phyloP scores from a whole-genome alignment of 352 stramenopile species.

The Pythium oligandrum region DNA sequence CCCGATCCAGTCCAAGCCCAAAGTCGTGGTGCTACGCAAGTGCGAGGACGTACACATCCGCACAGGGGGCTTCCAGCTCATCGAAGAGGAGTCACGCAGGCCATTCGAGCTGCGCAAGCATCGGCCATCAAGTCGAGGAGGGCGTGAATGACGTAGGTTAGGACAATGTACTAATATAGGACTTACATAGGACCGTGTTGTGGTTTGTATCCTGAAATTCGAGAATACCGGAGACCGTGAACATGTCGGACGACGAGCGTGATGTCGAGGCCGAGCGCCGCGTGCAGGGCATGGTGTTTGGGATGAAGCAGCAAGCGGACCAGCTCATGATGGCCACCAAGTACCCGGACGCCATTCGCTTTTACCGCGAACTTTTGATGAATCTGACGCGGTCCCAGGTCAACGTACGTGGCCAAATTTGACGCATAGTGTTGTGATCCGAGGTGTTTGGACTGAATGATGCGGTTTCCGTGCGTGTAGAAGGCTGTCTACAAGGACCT shows the following conservation, averaged over 20 bases:
- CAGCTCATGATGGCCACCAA: constrained; percentile 48
- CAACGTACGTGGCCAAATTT: constrained; percentile 18
- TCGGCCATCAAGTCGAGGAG: constrained; percentile 5
- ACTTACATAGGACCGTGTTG: constrained; percentile 11
- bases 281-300: constrained; percentile 29
- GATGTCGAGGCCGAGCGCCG: constrained; percentile 44
- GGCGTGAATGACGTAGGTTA: background rate
- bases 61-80: constrained; percentile 76
- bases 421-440: background rate
- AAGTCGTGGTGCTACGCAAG: constrained; percentile 46
- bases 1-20: background rate
- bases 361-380: constrained; percentile 72
- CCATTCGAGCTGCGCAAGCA: constrained; percentile 16
- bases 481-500: constrained; percentile 43
- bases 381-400: constrained; percentile 66
- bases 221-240: constrained; percentile 12
- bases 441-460: background rate
- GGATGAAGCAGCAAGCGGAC: constrained; percentile 66
- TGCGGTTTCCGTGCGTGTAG: constrained; percentile 19
- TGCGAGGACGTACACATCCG: constrained; percentile 64
- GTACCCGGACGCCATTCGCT: constrained; percentile 42
- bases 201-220: constrained; percentile 1
- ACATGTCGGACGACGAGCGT: constrained; percentile 18
- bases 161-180: constrained; percentile 16
- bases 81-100: constrained; percentile 52